phyloP scores from a whole-genome alignment of 1,284 basidiomycete species.

The Trametes pubescens region DNA sequence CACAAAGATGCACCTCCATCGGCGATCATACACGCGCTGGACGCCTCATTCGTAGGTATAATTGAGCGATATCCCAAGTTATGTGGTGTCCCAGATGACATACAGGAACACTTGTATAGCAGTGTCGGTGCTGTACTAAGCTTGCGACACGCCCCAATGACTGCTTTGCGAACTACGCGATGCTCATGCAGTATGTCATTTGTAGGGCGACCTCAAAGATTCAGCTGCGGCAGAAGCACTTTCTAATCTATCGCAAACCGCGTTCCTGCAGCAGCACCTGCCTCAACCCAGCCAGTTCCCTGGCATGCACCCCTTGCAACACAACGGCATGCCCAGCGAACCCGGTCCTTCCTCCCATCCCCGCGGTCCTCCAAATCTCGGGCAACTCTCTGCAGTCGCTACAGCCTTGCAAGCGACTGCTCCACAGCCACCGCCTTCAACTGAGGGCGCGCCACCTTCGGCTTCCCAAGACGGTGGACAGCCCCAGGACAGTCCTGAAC shows the following conservation, averaged over 20 bases:
- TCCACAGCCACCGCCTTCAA: constrained; percentile 12
- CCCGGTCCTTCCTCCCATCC: constrained; percentile 80
- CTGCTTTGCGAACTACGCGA: neutral
- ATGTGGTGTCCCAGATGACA: too few species aligned
- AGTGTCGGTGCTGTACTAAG: too few species aligned
- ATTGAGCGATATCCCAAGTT: too few species aligned
- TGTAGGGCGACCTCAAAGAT: constrained; percentile 59
- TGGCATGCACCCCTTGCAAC: constrained; percentile 30
- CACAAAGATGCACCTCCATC: constrained; percentile 4
- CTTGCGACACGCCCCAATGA: too few species aligned
- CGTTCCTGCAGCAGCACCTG: constrained; percentile 34
- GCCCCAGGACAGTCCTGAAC: constrained; percentile 11
- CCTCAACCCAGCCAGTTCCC: constrained; percentile 31
- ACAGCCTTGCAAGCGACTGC: constrained; percentile 35
- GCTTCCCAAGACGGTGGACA: constrained; percentile 13
- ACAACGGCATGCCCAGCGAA: constrained; percentile 53
- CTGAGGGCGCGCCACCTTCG: constrained; percentile 10
- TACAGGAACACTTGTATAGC: too few species aligned
- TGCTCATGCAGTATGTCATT: neutral
- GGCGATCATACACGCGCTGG: neutral
- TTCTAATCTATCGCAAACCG: constrained; percentile 62
- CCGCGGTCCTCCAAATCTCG: constrained; percentile 70
- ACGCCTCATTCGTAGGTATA: too few species aligned
- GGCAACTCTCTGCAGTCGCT: constrained; percentile 63
- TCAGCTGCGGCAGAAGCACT: constrained; percentile 69